phyloP scores from a whole-genome alignment of 257 asterid species.

The Gentiana dahurica region DNA sequence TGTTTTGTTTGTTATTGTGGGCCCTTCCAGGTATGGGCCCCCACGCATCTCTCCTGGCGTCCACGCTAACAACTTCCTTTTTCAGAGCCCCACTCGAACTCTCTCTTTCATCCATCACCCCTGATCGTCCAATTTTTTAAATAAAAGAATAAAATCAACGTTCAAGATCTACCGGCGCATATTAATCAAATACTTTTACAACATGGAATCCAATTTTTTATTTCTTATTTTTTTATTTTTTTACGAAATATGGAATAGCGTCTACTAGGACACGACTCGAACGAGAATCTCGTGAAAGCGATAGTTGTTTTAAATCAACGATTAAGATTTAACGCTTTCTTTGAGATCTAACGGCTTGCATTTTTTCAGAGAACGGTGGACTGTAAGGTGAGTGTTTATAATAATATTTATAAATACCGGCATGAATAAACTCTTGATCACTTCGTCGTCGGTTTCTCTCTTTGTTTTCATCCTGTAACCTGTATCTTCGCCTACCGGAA shows the following conservation, averaged over 20 bases:
- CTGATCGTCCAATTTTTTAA: slow-evolving; percentile 19
- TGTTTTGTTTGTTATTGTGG: slow-evolving; percentile 2
- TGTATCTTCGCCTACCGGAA: no score
- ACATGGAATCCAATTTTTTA: no score
- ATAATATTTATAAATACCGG: no score
- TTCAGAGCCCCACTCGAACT: slow-evolving; percentile 14
- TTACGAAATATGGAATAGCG: neutral
- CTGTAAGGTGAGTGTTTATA: neutral
- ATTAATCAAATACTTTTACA: slow-evolving; percentile 2
- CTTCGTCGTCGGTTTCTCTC: no score
- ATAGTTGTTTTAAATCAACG: slow-evolving; percentile 12
- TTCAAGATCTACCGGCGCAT: slow-evolving; percentile 15
- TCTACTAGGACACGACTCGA: neutral
- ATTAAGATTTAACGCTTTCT: neutral
- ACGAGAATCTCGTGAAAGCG: slow-evolving; percentile 33
- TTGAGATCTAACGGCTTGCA: slow-evolving; percentile 9
- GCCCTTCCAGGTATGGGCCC: slow-evolving; percentile 10
- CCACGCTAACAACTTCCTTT: slow-evolving; percentile 12
- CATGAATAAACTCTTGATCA: no score
- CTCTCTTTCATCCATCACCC: neutral
- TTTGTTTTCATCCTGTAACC: no score
- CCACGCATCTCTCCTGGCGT: slow-evolving; percentile 3
- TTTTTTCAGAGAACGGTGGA: slow-evolving; percentile 1
- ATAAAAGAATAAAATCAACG: slow-evolving; percentile 9
- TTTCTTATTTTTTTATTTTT: no score